Conservation (phyloP, 2,329 filamentous ascomycete species). For the Grosmannia huntii region DNA sequence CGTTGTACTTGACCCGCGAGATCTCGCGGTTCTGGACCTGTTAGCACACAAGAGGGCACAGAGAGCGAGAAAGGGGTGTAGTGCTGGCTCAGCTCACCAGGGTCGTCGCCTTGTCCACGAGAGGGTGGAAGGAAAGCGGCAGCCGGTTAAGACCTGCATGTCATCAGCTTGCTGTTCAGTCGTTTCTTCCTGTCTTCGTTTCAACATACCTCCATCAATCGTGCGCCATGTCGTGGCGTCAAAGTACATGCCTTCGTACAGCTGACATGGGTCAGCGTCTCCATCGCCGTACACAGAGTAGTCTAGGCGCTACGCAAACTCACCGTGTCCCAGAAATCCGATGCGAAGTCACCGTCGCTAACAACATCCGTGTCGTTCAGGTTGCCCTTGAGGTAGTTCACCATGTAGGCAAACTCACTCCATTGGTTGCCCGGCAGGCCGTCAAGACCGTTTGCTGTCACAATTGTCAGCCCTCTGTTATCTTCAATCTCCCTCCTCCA, state of each 20-base stretch:
- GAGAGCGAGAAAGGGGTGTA: no score
- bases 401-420: slow-evolving; percentile 51
- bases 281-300: neutral
- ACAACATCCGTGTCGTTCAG: slow-evolving; percentile 41
- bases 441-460: slow-evolving; percentile 19
- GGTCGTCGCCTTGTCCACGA: slow-evolving; percentile 42
- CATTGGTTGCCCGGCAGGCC: slow-evolving; percentile 45
- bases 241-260: slow-evolving; percentile 49
- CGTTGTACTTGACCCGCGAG: slow-evolving; percentile 40
- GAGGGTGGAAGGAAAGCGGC: slow-evolving; percentile 48
- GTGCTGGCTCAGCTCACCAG: slow-evolving; percentile 18
- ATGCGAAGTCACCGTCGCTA: slow-evolving; percentile 26
- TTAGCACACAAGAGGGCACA: neutral
- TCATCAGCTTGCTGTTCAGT: neutral
- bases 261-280: neutral
- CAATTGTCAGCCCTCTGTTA: neutral
- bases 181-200: neutral
- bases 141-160: slow-evolving; percentile 33
- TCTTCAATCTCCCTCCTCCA: neutral
- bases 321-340: slow-evolving; percentile 32
- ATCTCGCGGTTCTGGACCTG: slow-evolving; percentile 32
- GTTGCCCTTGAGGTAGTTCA: slow-evolving; percentile 40
- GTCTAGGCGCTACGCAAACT: neutral
- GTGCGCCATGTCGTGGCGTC: slow-evolving; percentile 47
- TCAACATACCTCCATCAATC: slow-evolving; percentile 39